Conservation (phyloP, 345 rosid species). For the Hibiscus mutabilis region DNA sequence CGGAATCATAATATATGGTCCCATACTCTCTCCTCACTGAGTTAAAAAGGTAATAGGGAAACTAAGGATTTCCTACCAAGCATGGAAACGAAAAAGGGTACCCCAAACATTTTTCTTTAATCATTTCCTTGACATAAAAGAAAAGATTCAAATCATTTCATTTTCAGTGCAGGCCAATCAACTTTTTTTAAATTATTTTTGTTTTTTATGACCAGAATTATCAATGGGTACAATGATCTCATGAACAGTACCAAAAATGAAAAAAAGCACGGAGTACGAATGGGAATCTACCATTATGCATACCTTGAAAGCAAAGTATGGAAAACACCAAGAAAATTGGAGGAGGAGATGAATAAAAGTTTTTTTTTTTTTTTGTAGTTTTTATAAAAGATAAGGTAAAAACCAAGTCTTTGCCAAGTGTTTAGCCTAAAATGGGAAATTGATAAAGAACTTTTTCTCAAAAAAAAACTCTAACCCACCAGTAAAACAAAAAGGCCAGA, state of each 20-base stretch:
- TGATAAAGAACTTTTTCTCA: no score
- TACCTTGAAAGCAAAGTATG: background rate
- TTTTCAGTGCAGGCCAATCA: conserved; percentile 1
- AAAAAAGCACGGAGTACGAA: background rate
- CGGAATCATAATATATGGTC: no score
- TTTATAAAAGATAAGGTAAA: background rate
- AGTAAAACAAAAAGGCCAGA: background rate
- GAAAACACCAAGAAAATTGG: background rate
- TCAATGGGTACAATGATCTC: background rate
- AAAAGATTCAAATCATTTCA: conserved; percentile 19
- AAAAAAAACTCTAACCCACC: no score
- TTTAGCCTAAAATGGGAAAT: no score
- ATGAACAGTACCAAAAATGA: background rate
- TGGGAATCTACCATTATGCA: background rate
- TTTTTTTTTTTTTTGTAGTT: background rate
- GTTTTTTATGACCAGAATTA: no score
- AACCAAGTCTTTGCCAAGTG: background rate
- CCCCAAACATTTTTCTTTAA: background rate
- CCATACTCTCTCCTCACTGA: no score
- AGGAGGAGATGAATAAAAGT: background rate
- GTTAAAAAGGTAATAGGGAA: no score
- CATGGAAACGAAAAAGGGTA: conserved; percentile 1
- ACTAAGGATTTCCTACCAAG: background rate
- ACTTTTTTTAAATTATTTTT: no score
- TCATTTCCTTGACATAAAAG: conserved; percentile 31